Conservation (phyloP, 2,329 filamentous ascomycete genomes). For the Byssoonygena ceratinophila region DNA sequence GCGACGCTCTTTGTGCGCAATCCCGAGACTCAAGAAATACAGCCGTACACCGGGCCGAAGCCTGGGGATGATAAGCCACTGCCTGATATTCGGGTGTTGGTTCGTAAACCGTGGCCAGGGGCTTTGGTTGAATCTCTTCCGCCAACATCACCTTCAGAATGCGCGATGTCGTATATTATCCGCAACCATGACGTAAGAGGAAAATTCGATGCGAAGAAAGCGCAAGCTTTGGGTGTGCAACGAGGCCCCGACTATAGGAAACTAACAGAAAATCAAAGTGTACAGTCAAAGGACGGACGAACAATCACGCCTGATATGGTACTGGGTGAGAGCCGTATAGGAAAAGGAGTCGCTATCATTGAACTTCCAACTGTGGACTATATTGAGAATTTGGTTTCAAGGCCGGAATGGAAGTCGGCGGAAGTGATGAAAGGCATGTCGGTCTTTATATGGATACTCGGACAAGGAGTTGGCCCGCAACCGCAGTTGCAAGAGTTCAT, state of each 20-base stretch:
- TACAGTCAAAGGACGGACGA: conserved; percentile 53
- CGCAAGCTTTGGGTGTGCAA: conserved; percentile 53
- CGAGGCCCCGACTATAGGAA: conserved; percentile 48
- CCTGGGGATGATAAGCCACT: conserved; percentile 43
- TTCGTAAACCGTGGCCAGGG: conserved; percentile 69
- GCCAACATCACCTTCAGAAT: conserved; percentile 51
- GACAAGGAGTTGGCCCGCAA: conserved; percentile 54
- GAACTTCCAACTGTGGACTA: conserved; percentile 65
- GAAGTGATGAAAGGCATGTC: conserved; percentile 57
- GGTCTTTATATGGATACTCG: conserved; percentile 72
- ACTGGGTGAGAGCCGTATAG: conserved; percentile 54
- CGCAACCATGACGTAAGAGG: conserved; percentile 66
- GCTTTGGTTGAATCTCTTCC: conserved; percentile 57
- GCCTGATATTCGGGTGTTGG: conserved; percentile 59
- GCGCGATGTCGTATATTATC: conserved; percentile 77
- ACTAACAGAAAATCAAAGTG: conserved; percentile 54
- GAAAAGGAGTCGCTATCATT: conserved; percentile 65
- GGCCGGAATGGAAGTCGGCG: conserved; percentile 59
- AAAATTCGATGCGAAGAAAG: conserved; percentile 61
- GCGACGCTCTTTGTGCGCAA: conserved; percentile 60
- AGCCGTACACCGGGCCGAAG: conserved; percentile 58
- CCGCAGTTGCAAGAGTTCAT: conserved; percentile 60
- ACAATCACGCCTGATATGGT: conserved; percentile 81
- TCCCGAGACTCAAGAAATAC: conserved; percentile 50
- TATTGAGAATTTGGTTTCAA: conserved; percentile 55